A percentile compares a stretch with the other conserved stretches of the same genome.
These are phyloP conservation scores for Claviceps digitariae DNA, from an alignment of 2,329 filamentous ascomycete species.

Conservation along the genomic window DNA sequence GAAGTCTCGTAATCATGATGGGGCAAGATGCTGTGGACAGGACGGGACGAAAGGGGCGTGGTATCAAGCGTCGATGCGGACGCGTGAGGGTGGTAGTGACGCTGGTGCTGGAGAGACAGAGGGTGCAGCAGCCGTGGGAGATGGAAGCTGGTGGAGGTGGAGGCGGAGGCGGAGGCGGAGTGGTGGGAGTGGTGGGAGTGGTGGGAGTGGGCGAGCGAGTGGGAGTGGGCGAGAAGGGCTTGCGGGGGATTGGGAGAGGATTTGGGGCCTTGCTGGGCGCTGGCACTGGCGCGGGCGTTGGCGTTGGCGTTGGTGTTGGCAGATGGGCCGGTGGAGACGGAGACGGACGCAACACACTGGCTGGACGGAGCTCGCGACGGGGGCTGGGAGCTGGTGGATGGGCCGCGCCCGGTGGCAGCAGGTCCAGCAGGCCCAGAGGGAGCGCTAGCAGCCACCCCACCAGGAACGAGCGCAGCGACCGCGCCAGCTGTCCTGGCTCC, in stretches of 20 bases:
- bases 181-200: slow-evolving; percentile 1
- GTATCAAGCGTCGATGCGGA: slow-evolving; percentile 22
- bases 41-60: slow-evolving; percentile 13
- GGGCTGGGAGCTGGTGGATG: background rate
- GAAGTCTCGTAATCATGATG: slow-evolving; percentile 63
- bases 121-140: slow-evolving; percentile 6
- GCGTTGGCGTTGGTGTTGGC: slow-evolving; percentile 6
- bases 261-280: slow-evolving; percentile 7
- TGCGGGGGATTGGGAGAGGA: slow-evolving; percentile 5
- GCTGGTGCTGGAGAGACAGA: slow-evolving; percentile 14
- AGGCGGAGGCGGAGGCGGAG: too few relatives aligned
- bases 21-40: slow-evolving; percentile 29
- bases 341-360: background rate
- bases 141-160: slow-evolving; percentile 1
- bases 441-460: too few relatives aligned
- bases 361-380: background rate
- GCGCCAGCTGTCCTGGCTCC: too few relatives aligned
- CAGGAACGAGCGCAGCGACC: too few relatives aligned
- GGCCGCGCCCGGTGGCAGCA: background rate
- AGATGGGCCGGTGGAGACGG: background rate
- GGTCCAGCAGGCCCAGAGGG: too few relatives aligned
- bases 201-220: background rate
- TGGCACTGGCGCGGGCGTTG: slow-evolving; percentile 1
- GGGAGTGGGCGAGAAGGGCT: background rate
- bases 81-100: slow-evolving; percentile 25